Base-by-base conservation (phyloP, 2,329 filamentous ascomycete genomes). In the Ilyonectria destructans region DNA sequence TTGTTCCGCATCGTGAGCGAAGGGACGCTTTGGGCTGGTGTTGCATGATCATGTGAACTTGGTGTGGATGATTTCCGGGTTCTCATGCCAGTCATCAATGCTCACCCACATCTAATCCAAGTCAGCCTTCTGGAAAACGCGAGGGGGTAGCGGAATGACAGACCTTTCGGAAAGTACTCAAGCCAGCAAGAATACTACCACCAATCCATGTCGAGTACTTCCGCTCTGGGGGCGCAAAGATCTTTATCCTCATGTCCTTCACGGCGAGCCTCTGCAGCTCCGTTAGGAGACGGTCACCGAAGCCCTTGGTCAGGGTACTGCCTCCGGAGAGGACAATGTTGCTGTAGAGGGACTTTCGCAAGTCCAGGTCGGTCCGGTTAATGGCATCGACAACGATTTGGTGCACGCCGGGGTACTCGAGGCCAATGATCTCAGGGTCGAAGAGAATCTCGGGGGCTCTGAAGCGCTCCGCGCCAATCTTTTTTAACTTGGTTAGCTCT, bases 181-280 rank as follows among this genome's bases (percentile, higher is more conserved):
- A 84, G 7, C 96, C 96, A 37, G 96, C 96, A 73, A 99, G 86
- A 83, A 99, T 99, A 81, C 96, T 98, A 63, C 96, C 96, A 71
- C 96, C 96, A 75, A 98, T 98, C 96, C 96, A 99, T 35, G 96
- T 99, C 70, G 95, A 98, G 85, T 98, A 99, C 83, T 98, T 97
- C 74, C 96, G 89, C 86, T 99, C 96, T 6, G 96, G 96, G 62
- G 96, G 96, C 61, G 96, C 96, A 85, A 97, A 97, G 79, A 99
- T 99, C 87, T 98, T 97, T 85, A 99, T 98, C 78, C 95, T 91
- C 96, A 98, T 99, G 81, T 99, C 96, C 87, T 98, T 98, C 75
- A 98, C 95, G 12, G 96, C 96, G 77, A 98, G 85, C 80, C 92
- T 89, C 84, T 98, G 96, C 73, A 98, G 92, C 84, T 99, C 96